Conservation (phyloP, 768 basidiomycete species). For the Russula ochroleuca region DNA sequence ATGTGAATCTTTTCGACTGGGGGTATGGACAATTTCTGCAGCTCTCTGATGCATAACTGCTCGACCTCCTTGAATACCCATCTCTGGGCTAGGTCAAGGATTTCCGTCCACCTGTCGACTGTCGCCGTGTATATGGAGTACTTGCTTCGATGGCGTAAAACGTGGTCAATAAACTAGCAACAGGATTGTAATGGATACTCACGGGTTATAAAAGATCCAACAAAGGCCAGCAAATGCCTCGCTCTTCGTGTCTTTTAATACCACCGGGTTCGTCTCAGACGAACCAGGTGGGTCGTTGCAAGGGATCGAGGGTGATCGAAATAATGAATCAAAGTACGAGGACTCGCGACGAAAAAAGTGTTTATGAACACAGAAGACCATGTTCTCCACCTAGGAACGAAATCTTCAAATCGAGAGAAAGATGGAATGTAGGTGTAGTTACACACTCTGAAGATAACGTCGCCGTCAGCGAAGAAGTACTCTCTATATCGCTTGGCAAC, state of each 20-base stretch:
- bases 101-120: slow-evolving; percentile 48
- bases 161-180: slow-evolving; percentile 32
- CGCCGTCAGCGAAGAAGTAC: not conserved
- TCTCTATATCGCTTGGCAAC: accelerated
- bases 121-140: slow-evolving; percentile 54
- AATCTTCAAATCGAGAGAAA: not conserved
- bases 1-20: slow-evolving; percentile 51
- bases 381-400: slow-evolving; percentile 47
- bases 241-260: slow-evolving; percentile 29
- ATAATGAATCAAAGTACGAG: slow-evolving; percentile 37
- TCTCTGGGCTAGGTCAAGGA: slow-evolving; percentile 49
- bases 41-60: slow-evolving; percentile 49
- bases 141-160: slow-evolving; percentile 35
- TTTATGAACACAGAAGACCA: slow-evolving; percentile 53
- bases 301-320: slow-evolving; percentile 23
- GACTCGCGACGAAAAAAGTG: slow-evolving; percentile 66
- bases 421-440: not conserved
- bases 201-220: slow-evolving; percentile 37
- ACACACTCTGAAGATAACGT: not conserved
- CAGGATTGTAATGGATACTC: slow-evolving; percentile 10
- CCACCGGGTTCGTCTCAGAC: slow-evolving; percentile 33
- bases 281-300: slow-evolving; percentile 31
- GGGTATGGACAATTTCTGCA: slow-evolving; percentile 42
- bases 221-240: slow-evolving; percentile 32
- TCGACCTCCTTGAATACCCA: slow-evolving; percentile 56